Percentiles rank a stretch among this genome's conserved stretches.
Evolutionary conservation across 345 rosid species (phyloP).

Genomic region (Eucalyptus urophylla): DNA sequence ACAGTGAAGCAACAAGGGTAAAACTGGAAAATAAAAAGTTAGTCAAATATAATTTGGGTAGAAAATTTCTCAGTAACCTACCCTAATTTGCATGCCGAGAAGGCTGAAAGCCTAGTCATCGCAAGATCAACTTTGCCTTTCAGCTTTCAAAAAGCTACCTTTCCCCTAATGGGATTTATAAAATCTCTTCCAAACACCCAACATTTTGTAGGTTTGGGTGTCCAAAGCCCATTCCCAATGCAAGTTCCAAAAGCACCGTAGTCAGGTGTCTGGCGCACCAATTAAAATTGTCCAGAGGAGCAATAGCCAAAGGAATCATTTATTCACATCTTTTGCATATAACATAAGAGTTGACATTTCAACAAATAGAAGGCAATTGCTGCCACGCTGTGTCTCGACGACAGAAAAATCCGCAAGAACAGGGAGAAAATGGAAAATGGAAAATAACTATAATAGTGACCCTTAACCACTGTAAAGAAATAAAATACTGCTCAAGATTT

Average conservation of each 20-base stretch:
- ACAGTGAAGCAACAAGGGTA: no score
- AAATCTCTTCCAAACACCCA: no score
- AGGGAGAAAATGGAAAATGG: not conserved
- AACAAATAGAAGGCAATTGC: not conserved
- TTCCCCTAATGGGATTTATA: no score
- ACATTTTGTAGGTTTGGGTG: no score
- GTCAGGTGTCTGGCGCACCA: not conserved
- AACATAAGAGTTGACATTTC: not conserved
- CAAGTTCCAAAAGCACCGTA: no score
- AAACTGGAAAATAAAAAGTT: no score
- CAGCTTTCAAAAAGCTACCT: rapidly evolving
- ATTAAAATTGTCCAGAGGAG: not conserved
- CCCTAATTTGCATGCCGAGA: no score
- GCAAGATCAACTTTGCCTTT: no score
- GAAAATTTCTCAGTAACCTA: no score
- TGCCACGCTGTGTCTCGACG: not conserved
- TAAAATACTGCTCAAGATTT: not conserved
- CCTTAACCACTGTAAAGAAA: not conserved
- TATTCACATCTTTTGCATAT: not conserved
- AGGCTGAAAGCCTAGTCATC: no score
- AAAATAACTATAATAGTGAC: not conserved
- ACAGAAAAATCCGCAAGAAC: not conserved
- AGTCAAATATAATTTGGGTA: no score
- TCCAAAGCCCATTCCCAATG: no score
- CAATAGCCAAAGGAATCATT: not conserved